Conservation (phyloP, 495 filamentous ascomycete genomes). For the Annulohypoxylon bovei region DNA sequence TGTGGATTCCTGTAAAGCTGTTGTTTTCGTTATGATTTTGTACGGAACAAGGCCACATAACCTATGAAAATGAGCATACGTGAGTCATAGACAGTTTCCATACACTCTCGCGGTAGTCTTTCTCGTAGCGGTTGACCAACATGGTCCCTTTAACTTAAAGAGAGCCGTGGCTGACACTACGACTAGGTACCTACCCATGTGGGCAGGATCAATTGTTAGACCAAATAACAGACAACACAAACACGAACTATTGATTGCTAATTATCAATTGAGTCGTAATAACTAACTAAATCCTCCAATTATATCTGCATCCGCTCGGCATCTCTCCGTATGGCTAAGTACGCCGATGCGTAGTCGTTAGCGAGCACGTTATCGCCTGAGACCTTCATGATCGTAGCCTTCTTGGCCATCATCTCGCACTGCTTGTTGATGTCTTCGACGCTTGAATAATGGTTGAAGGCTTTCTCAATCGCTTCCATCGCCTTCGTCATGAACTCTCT, state of each 20-base stretch:
- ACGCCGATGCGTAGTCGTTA: conserved; percentile 79
- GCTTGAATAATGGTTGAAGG: conserved; percentile 70
- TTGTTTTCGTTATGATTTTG: not conserved
- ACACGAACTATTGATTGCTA: not conserved
- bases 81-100: not conserved
- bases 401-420: conserved; percentile 87
- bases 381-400: conserved; percentile 80
- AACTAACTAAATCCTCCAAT: not conserved
- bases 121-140: not conserved
- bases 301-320: conserved; percentile 41
- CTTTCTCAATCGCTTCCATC: conserved; percentile 72
- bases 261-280: conserved; percentile 1
- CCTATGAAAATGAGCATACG: not conserved
- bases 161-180: not conserved
- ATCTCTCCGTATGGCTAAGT: conserved; percentile 67
- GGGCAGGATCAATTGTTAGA: not conserved
- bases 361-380: conserved; percentile 75
- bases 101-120: not conserved
- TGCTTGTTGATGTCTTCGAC: conserved; percentile 79
- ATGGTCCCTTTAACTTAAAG: not conserved
- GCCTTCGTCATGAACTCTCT: conserved; percentile 72
- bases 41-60: not conserved
- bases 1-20: too few relatives aligned
- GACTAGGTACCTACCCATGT: not conserved
- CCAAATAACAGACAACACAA: not conserved